Percentiles rank a stretch among this genome's conserved stretches.
These are phyloP conservation scores for Chaetomium cochliodes DNA, from an alignment of 495 filamentous ascomycete genomes.

Conservation along the genomic window DNA sequence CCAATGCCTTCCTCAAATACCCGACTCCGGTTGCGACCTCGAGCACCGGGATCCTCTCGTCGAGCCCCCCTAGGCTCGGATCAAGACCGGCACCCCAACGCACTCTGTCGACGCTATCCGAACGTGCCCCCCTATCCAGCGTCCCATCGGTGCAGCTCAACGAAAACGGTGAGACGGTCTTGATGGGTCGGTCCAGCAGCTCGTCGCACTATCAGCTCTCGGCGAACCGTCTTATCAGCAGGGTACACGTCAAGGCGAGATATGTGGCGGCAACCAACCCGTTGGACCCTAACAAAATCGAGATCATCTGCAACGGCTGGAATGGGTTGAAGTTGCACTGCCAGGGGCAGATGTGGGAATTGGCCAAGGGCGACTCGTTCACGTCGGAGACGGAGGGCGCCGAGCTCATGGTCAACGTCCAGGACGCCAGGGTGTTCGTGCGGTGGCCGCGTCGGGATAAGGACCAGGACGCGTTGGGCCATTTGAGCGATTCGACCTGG, in stretches of 20 bases:
- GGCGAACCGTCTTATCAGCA: conserved; percentile 84
- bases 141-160: conserved; percentile 78
- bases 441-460: conserved; percentile 73
- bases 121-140: conserved; percentile 78
- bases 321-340: conserved; percentile 94
- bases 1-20: conserved; percentile 58
- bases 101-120: conserved; percentile 67
- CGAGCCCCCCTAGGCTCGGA: conserved; percentile 68
- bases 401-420: conserved; percentile 94
- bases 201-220: conserved; percentile 90
- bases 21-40: conserved; percentile 92
- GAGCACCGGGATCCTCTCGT: conserved; percentile 85
- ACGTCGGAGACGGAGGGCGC: conserved; percentile 83
- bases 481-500: conserved; percentile 66
- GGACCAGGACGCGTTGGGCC: conserved; percentile 59
- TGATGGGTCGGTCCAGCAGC: conserved; percentile 89
- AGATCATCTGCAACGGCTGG: conserved; percentile 90
- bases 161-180: conserved; percentile 74
- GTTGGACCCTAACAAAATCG: conserved; percentile 66
- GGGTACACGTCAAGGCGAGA: conserved; percentile 84
- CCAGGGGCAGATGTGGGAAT: conserved; percentile 79
- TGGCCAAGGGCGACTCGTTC: conserved; percentile 86
- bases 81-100: conserved; percentile 57
- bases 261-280: conserved; percentile 67
- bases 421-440: conserved; percentile 84